Base-by-base conservation (phyloP, 768 basidiomycete species). In the Boletus subparvulus region DNA sequence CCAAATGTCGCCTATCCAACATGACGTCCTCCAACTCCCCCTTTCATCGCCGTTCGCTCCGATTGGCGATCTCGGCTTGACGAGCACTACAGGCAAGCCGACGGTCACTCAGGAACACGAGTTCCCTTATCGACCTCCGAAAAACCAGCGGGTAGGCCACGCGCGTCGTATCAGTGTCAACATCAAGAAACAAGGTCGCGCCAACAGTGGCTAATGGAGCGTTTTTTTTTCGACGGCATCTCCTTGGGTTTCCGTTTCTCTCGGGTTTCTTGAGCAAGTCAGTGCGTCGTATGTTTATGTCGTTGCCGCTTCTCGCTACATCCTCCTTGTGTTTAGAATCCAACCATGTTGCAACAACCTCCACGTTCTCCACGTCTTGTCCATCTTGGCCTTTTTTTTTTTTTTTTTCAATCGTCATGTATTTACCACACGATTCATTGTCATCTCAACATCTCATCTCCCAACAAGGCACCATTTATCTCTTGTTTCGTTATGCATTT, bases 81-180 rank as follows among this genome's bases (percentile, higher is more conserved):
- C 39, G 17, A 33, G 41, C 14, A 28, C 40, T 11, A 19, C 19
- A 6, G 53, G 47, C 28, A 47, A 36, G 21, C 42, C 40, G 5
- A 50, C 49, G 50, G 50, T 21, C n/a, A 36, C 41, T 2, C 24
- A 48, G 17, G 62, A 58, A 33, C 44, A 61, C 32, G 66, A 68
- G 24, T 71, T 71, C 21, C 70, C 77, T 13, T 75, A 74, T 59
- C 62, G 61, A 10, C 70, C 74, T 24, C 71, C 69, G 21, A 66
- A 64, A 52, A 54, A 63, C 41, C 69, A 72, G 55, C 66, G 58
- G n/a, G 60, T 65, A 2, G 77, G 78, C 6, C 77, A 78, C 40
- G 71, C 74, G 13, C 69, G 73, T 30, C 74, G 78, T 14, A 67
- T 78, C 57, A 78, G 73, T 54, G 71, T 78, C 55, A 56, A 66